Conservation (phyloP, 257 asterid species). For the Solanum arcanum region DNA sequence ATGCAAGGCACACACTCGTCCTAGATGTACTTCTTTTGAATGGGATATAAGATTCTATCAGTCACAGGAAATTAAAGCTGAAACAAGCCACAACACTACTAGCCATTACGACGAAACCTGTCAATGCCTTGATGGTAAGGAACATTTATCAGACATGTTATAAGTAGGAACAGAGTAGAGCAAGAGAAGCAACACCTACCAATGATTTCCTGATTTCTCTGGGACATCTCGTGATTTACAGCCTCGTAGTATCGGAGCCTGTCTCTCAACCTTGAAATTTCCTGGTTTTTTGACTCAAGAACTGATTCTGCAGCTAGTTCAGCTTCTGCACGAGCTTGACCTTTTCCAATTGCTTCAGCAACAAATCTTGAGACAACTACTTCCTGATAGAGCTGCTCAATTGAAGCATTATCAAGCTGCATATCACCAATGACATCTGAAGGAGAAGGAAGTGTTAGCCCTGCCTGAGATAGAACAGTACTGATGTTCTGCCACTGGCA, state of each 20-base stretch:
- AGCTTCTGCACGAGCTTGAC: constrained; percentile 62
- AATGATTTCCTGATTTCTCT: constrained; percentile 64
- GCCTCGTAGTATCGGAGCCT: constrained; percentile 73
- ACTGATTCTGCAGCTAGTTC: constrained; percentile 44
- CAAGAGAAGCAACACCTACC: constrained; percentile 38
- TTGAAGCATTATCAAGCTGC: constrained; percentile 18
- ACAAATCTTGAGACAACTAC: constrained; percentile 48
- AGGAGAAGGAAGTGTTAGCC: constrained; percentile 52
- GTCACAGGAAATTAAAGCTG: not conserved
- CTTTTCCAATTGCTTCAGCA: constrained; percentile 64
- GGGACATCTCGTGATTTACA: constrained; percentile 82
- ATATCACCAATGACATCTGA: constrained; percentile 22
- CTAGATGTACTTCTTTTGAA: not conserved
- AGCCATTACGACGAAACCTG: not conserved
- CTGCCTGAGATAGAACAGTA: constrained; percentile 47
- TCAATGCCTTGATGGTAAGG: not conserved
- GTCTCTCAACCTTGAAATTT: constrained; percentile 58
- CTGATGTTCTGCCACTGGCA: constrained; percentile 59
- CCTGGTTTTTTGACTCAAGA: constrained; percentile 66
- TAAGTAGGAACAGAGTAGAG: not conserved
- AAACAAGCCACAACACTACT: not conserved
- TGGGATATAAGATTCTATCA: not conserved
- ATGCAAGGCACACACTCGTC: not conserved
- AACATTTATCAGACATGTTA: not conserved
- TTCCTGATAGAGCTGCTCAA: constrained; percentile 49